Conservation (phyloP, 2,329 filamentous ascomycete genomes). For the Fusarium duplospermum region DNA sequence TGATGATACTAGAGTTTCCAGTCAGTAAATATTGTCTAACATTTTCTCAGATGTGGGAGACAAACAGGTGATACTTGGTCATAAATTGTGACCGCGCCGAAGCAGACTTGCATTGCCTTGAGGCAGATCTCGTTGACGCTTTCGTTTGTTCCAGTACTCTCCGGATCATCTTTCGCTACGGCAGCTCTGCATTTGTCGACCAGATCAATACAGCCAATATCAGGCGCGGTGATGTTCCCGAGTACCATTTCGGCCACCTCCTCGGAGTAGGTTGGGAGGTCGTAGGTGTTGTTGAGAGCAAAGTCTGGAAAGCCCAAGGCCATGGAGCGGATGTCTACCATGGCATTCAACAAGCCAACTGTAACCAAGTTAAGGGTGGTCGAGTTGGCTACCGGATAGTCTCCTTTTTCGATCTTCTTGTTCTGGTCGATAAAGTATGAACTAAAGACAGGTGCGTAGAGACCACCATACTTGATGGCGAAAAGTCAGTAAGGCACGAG, state of each 20-base stretch:
- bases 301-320: slow-evolving; percentile 64
- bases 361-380: slow-evolving; percentile 64
- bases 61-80: not conserved
- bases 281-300: slow-evolving; percentile 73
- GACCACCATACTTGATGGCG: slow-evolving; percentile 64
- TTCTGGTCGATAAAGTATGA: slow-evolving; percentile 69
- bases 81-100: slow-evolving; percentile 1
- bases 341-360: slow-evolving; percentile 75
- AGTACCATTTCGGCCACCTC: slow-evolving; percentile 43
- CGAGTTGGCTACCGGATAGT: slow-evolving; percentile 49
- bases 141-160: slow-evolving; percentile 51
- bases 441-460: slow-evolving; percentile 72
- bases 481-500: not conserved
- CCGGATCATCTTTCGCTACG: slow-evolving; percentile 48
- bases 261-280: slow-evolving; percentile 64
- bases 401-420: slow-evolving; percentile 44
- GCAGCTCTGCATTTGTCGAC: slow-evolving; percentile 61
- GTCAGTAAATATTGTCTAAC: not conserved
- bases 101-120: slow-evolving; percentile 54
- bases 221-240: slow-evolving; percentile 14
- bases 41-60: not conserved
- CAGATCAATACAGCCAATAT: slow-evolving; percentile 61
- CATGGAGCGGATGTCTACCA: slow-evolving; percentile 72
- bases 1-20: slow-evolving; percentile 58
- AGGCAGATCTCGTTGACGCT: slow-evolving; percentile 59